Conservation (phyloP, 2,329 filamentous ascomycete species). For the Beauveria caledonica region DNA sequence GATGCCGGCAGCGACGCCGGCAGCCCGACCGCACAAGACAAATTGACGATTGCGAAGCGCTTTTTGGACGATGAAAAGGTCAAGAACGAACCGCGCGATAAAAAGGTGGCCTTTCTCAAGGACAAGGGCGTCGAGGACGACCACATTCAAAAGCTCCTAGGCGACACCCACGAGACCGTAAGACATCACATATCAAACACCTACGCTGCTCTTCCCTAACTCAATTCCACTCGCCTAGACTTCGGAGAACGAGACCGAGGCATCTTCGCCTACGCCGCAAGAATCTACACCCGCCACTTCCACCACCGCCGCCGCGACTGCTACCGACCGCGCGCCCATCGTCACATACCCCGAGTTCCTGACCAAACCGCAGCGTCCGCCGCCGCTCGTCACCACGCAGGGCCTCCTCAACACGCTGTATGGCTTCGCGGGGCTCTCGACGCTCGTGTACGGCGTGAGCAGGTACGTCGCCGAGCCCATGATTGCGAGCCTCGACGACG, state of each 20-base stretch:
- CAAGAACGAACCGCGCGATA: constrained; percentile 57
- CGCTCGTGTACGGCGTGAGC: constrained; percentile 61
- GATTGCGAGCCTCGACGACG: constrained; percentile 42
- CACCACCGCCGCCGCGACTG: not conserved
- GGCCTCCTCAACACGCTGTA: constrained; percentile 53
- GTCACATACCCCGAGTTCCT: constrained; percentile 66
- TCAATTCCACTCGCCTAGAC: not conserved
- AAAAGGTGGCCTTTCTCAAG: constrained; percentile 68
- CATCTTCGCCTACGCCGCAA: constrained; percentile 18
- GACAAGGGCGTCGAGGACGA: constrained; percentile 62
- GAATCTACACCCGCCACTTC: constrained; percentile 14
- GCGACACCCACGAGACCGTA: constrained; percentile 15
- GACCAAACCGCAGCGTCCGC: constrained; percentile 44
- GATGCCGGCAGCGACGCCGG: constrained; percentile 11
- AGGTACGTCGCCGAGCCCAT: constrained; percentile 60
- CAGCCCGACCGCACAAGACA: constrained; percentile 18
- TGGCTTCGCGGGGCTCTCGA: constrained; percentile 48
- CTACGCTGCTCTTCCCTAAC: not conserved
- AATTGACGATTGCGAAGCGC: constrained; percentile 56
- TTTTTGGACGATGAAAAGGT: constrained; percentile 74
- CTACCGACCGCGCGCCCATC: constrained; percentile 47
- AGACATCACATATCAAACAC: not conserved
- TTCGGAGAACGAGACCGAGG: not conserved
- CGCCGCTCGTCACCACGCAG: constrained; percentile 54
- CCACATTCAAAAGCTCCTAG: constrained; percentile 62